phyloP scores from a whole-genome alignment of 202 grass and related monocot genomes.

The Dendrocalamus latiflorus region DNA sequence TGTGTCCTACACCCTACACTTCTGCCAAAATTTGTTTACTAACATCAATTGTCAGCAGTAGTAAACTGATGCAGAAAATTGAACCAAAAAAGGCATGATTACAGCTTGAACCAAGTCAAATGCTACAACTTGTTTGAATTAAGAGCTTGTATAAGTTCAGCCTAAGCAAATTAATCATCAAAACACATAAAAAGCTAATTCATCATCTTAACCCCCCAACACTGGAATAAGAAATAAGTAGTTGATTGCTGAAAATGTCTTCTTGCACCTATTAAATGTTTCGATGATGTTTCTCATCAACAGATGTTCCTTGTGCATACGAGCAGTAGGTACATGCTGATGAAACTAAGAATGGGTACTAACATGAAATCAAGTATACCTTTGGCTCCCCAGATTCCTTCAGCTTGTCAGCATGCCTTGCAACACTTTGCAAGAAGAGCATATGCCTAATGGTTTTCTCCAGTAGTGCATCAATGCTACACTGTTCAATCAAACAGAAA shows the following conservation, averaged over 20 bases:
- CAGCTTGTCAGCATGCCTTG: slow-evolving; percentile 56
- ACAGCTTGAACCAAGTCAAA: neutral
- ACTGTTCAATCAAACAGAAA: slow-evolving; percentile 41
- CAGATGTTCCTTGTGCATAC: neutral
- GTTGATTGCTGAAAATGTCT: neutral
- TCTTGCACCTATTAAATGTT: neutral
- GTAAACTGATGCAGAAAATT: too few relatives aligned
- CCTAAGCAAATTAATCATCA: neutral
- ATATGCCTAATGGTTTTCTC: slow-evolving; percentile 76
- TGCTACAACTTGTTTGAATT: neutral
- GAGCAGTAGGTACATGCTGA: neutral
- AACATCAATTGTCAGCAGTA: neutral
- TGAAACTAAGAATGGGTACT: neutral
- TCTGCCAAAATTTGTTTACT: neutral
- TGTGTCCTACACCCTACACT: neutral
- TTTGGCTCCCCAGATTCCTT: slow-evolving; percentile 54
- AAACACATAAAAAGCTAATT: neutral
- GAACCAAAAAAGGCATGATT: neutral
- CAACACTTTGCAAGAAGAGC: slow-evolving; percentile 72
- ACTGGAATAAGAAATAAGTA: neutral
- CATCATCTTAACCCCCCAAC: neutral
- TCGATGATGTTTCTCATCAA: neutral
- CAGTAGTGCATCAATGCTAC: slow-evolving; percentile 64
- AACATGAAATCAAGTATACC: slow-evolving; percentile 13
- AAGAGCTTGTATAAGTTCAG: neutral